Conservation (phyloP, 1,284 basidiomycete species). For the Sporisorium reilianum region DNA sequence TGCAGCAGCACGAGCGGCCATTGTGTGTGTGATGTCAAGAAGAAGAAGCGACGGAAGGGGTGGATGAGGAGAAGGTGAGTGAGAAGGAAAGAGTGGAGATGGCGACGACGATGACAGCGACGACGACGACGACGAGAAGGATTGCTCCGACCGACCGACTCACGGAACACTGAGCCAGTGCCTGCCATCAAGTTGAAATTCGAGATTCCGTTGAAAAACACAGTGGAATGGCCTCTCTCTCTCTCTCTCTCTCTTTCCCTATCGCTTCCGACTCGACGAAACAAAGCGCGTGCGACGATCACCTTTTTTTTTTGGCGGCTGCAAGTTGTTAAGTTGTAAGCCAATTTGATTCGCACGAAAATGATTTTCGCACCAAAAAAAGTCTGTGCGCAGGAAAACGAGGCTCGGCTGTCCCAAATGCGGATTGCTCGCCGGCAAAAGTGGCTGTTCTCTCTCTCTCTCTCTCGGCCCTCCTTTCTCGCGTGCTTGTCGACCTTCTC, state of each 20-base stretch:
- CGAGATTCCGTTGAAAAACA: neutral
- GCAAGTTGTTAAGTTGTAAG: neutral
- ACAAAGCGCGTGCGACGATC: conserved; percentile 13
- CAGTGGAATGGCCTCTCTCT: too few relatives aligned
- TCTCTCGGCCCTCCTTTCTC: neutral
- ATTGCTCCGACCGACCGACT: neutral
- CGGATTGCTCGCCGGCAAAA: neutral
- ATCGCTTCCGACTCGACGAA: conserved; percentile 14
- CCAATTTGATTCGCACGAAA: conserved; percentile 1
- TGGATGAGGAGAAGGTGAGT: conserved; percentile 3
- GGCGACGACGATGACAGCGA: conserved; percentile 14
- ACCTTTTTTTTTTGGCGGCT: neutral
- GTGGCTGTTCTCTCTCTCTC: neutral
- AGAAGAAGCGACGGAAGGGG: conserved; percentile 7
- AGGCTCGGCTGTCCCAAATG: neutral
- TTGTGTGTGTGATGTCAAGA: conserved; percentile 16
- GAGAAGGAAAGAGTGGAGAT: conserved; percentile 4
- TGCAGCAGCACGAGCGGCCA: conserved; percentile 62
- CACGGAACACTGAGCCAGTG: conserved; percentile 2
- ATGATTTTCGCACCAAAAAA: neutral
- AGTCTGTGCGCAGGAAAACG: conserved; percentile 13
- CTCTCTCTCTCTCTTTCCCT: neutral
- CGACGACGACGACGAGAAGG: conserved; percentile 9
- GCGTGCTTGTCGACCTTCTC: neutral
- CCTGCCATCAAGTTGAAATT: neutral